A percentile compares a stretch with the other conserved stretches of the same genome.
These are phyloP conservation scores for Prunella vulgaris DNA, from an alignment of 257 asterid species.

Conservation along the genomic window DNA sequence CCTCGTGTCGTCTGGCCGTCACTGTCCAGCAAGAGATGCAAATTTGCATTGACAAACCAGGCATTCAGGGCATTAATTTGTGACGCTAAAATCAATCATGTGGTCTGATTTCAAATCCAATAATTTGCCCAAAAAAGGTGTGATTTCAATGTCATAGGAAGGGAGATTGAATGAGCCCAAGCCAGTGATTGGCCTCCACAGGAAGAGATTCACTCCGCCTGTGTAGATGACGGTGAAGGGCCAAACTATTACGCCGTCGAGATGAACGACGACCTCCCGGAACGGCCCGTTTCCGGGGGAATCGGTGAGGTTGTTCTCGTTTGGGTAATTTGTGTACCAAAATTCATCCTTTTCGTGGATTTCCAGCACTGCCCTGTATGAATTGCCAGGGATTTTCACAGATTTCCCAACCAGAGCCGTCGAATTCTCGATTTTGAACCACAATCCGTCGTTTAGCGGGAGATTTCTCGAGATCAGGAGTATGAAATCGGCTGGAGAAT, in stretches of 20 bases:
- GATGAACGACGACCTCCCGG: conserved; percentile 40
- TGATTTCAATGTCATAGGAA: conserved; percentile 48
- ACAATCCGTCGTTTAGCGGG: conserved; percentile 48
- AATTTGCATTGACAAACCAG: conserved; percentile 55
- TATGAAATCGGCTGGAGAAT: conserved; percentile 38
- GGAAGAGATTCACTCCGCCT: conserved; percentile 51
- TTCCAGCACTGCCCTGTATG: conserved; percentile 47
- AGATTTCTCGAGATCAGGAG: conserved; percentile 43
- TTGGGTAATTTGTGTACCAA: conserved; percentile 49
- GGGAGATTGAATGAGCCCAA: conserved; percentile 60
- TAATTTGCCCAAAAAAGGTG: conserved; percentile 38
- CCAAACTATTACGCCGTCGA: conserved; percentile 42
- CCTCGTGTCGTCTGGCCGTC: conserved; percentile 36
- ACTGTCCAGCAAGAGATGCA: conserved; percentile 59
- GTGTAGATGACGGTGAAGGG: conserved; percentile 54
- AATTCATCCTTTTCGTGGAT: conserved; percentile 55
- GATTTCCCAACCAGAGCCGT: conserved; percentile 28
- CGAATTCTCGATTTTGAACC: conserved; percentile 51
- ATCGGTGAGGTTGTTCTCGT: conserved; percentile 34
- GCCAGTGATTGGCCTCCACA: conserved; percentile 52
- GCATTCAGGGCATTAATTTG: conserved; percentile 47
- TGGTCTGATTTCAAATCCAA: conserved; percentile 42
- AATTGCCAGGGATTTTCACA: conserved; percentile 44
- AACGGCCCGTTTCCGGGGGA: conserved; percentile 52
- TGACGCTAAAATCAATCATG: conserved; percentile 33